Base-by-base conservation (phyloP, 2,329 filamentous ascomycete species). In the Colletotrichum sp. region DNA sequence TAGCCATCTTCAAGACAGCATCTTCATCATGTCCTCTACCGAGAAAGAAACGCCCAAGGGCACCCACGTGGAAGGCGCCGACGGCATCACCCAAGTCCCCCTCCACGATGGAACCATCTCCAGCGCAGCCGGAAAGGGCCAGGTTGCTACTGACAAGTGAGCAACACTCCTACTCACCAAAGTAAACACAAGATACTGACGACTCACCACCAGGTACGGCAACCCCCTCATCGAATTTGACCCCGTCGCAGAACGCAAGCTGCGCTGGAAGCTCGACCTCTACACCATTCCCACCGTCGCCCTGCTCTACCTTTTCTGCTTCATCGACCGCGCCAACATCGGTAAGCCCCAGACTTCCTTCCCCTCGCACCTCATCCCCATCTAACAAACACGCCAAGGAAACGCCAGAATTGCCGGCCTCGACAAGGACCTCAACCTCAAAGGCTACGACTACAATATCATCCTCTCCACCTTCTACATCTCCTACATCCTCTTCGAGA, bases 301-400 rank as follows among this genome's bases (percentile, higher is more conserved):
- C 0, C 73, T 94, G 1, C 85, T 95, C 5, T 95, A 95, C 79
- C 87, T 95, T 0, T 94, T 95, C 80, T 94, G 93, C 84, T 95
- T 94, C 83, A 94, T 95, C 78, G 93, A 95, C 79, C 89, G 93
- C n/a, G 92, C 93, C 28, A 95, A 95, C 77, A 93, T 95, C 49
- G 93, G 93, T 92, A 80, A 80, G 85, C 78, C 9, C 60, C 24
- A 24, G 24, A 24, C 24, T 24, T 24, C 24, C 24, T 24, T 24
- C 24, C 24, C 24, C 24, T 24, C 24, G 24, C 24, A 24, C 24
- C 24, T 24, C 24, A 24, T 24, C 24, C 24, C 24, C 24, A 24
- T 24, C 24, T 24, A 24, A 24, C 24, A 24, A 24, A 7, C 5
- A 15, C 12, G 3, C 9, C 15, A 10, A 2, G 92, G 93, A n/a